A percentile compares a stretch with the other conserved stretches of the same genome.
phyloP scores from a whole-genome alignment of 2,329 filamentous ascomycete species.

The Trichothecium sympodiale region DNA sequence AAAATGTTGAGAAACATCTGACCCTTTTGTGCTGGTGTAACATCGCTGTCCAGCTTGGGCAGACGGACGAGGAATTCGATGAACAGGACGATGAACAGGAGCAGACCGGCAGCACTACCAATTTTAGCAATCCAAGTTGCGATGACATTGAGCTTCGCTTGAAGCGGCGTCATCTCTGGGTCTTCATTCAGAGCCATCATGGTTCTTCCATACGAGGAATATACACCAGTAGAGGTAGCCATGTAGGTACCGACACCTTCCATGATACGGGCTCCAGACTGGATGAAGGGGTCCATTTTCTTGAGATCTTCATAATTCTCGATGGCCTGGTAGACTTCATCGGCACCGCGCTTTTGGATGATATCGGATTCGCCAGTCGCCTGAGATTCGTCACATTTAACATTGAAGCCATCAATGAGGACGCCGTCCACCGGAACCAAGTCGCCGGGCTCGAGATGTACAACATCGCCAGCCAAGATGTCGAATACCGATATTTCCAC shows the following conservation, averaged over 20 bases:
- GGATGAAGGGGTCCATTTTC: constrained; percentile 75
- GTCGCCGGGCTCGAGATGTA: constrained; percentile 65
- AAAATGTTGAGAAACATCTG: constrained; percentile 68
- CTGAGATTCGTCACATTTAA: constrained; percentile 70
- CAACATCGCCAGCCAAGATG: constrained; percentile 57
- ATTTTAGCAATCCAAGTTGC: constrained; percentile 70
- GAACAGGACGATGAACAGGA: constrained; percentile 75
- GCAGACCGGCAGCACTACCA: constrained; percentile 63
- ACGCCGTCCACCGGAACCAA: constrained; percentile 65
- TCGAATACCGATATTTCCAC: constrained; percentile 60
- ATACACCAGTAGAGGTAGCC: constrained; percentile 61
- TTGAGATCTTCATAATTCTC: constrained; percentile 53
- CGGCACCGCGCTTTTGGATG: constrained; percentile 54
- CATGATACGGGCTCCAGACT: constrained; percentile 71
- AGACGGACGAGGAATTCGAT: constrained; percentile 74
- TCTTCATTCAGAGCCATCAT: constrained; percentile 64
- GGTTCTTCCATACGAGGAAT: constrained; percentile 67
- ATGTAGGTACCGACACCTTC: constrained; percentile 67
- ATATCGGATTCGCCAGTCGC: constrained; percentile 72
- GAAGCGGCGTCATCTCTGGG: constrained; percentile 64
- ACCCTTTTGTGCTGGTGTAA: constrained; percentile 60
- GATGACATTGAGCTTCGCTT: constrained; percentile 64
- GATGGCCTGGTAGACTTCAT: constrained; percentile 60
- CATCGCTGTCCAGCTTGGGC: constrained; percentile 30
- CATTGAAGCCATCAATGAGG: constrained; percentile 59